A percentile compares a stretch with the other conserved stretches of the same genome.
Evolutionary conservation across 331 rosid genomes (phyloP).

Genomic region (Arachis monticola): DNA sequence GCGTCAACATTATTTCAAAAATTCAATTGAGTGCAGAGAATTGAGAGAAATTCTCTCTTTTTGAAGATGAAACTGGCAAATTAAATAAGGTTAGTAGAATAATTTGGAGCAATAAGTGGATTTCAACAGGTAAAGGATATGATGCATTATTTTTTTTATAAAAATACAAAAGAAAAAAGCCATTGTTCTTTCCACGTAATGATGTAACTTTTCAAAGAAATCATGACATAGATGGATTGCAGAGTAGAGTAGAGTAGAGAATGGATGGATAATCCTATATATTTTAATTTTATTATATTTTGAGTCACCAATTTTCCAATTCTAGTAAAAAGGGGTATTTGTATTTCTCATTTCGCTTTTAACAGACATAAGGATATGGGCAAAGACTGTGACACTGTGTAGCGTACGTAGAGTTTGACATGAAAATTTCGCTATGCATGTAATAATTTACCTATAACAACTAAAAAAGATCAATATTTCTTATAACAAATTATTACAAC

Average conservation of each 20-base stretch:
- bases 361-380: constrained; percentile 28
- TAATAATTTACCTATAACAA: too few relatives aligned
- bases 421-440: constrained; percentile 6
- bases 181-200: constrained; percentile 48
- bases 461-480: too few relatives aligned
- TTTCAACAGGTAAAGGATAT: constrained; percentile 32
- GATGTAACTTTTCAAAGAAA: constrained; percentile 58
- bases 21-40: constrained; percentile 14
- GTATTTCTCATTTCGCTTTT: constrained; percentile 44
- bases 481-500: too few relatives aligned
- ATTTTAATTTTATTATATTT: constrained; percentile 29
- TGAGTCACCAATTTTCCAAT: constrained; percentile 47
- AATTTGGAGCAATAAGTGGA: constrained; percentile 17
- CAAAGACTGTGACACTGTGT: background rate
- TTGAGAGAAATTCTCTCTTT: background rate
- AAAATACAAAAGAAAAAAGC: background rate
- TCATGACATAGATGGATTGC: constrained; percentile 43
- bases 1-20: constrained; percentile 2
- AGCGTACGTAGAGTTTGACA: constrained; percentile 17
- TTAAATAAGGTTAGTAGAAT: constrained; percentile 3
- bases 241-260: constrained; percentile 49
- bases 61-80: constrained; percentile 37
- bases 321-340: constrained; percentile 33
- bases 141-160: constrained; percentile 28
- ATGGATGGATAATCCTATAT: constrained; percentile 26